phyloP scores from a whole-genome alignment of 805 yeast genomes.

The Pichia gijzeniarum region DNA sequence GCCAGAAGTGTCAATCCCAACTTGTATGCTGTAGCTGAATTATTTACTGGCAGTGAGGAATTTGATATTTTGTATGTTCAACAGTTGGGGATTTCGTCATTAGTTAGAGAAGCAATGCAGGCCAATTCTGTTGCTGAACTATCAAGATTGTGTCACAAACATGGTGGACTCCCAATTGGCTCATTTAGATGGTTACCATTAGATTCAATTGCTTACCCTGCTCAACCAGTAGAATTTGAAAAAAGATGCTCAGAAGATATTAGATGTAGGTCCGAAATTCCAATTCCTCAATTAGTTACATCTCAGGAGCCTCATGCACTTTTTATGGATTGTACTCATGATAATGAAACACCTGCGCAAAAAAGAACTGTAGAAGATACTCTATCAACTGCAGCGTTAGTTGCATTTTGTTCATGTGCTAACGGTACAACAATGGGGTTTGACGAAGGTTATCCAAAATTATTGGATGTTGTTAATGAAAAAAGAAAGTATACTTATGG shows the following conservation, averaged over 20 bases:
- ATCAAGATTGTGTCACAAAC: conserved; percentile 78
- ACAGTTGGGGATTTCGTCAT: conserved; percentile 78
- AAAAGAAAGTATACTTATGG: conserved; percentile 51
- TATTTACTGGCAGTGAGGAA: conserved; percentile 87
- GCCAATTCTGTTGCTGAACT: conserved; percentile 85
- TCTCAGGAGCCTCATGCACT: conserved; percentile 84
- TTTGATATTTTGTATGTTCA: conserved; percentile 89
- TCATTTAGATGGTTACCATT: conserved; percentile 77
- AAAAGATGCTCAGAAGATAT: conserved; percentile 23
- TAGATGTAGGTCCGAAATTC: conserved; percentile 50
- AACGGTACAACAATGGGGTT: conserved; percentile 92
- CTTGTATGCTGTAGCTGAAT: conserved; percentile 87
- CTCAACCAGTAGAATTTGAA: conserved; percentile 33
- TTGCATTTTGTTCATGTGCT: conserved; percentile 87
- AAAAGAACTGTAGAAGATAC: conserved; percentile 93
- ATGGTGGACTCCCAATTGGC: conserved; percentile 95
- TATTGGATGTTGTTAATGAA: conserved; percentile 78
- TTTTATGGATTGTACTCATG: conserved; percentile 97
- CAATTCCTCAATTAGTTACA: conserved; percentile 58
- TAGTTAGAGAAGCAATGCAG: conserved; percentile 96
- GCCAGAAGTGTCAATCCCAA: conserved; percentile 84
- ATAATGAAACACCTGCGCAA: conserved; percentile 83
- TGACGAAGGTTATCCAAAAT: conserved; percentile 83
- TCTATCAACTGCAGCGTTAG: conserved; percentile 89
- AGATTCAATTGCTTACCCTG: conserved; percentile 67